Evolutionary conservation across 352 stramenopile species (phyloP).

Genomic region (Pythium rhizo-oryzae): DNA sequence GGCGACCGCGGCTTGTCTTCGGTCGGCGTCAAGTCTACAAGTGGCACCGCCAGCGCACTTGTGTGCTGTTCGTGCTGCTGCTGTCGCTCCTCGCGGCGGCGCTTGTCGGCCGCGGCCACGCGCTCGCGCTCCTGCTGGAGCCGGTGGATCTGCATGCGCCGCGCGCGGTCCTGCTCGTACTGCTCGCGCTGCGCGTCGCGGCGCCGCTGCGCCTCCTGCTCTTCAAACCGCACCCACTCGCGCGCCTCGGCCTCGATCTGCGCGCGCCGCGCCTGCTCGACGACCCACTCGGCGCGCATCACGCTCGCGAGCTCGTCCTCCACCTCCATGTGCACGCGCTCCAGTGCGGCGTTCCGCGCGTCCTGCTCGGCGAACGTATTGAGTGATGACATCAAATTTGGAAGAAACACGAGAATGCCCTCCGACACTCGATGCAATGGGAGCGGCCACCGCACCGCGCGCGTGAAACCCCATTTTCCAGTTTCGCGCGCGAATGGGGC

Average conservation of each 20-base stretch:
- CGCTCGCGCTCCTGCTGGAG: constrained; percentile 56
- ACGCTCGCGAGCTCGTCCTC: constrained; percentile 47
- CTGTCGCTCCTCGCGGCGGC: constrained; percentile 14
- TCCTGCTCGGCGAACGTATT: constrained; percentile 51
- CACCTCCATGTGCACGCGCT: constrained; percentile 48
- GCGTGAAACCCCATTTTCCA: too few species aligned
- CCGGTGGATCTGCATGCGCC: constrained; percentile 66
- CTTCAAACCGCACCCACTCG: constrained; percentile 64
- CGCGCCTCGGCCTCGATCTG: constrained; percentile 64
- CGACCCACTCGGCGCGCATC: constrained; percentile 42
- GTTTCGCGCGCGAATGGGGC: too few species aligned
- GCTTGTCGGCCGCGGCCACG: constrained; percentile 26
- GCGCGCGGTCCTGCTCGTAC: constrained; percentile 66
- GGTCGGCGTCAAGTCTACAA: too few species aligned
- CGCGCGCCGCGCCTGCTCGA: constrained; percentile 39
- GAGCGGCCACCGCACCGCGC: too few species aligned
- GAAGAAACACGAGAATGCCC: too few species aligned
- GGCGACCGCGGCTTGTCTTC: too few species aligned
- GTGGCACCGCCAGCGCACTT: too few species aligned
- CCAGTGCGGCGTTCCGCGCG: constrained; percentile 33
- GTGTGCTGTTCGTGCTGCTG: neutral
- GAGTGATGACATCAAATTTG: too few species aligned
- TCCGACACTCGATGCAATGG: too few species aligned
- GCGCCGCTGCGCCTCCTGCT: constrained; percentile 42
- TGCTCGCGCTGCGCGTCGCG: constrained; percentile 59